Percentiles rank a stretch among this genome's conserved stretches.
phyloP scores from a whole-genome alignment of 495 filamentous ascomycete species.

The Bacidia rubella region DNA sequence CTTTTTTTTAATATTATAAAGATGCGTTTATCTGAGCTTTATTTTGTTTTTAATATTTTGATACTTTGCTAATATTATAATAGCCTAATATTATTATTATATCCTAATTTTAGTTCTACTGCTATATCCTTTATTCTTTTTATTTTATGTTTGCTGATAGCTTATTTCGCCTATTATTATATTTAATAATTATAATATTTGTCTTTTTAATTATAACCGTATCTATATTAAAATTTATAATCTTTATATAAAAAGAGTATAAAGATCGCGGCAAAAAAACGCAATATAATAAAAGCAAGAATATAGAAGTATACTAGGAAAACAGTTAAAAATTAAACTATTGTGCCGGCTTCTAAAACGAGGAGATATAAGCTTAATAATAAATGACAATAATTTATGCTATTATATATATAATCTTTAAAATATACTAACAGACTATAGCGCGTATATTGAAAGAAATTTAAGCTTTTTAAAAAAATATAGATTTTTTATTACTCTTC shows the following conservation, averaged over 20 bases:
- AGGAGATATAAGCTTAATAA: slow-evolving; percentile 1
- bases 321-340: background rate
- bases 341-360: background rate
- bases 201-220: too few species aligned
- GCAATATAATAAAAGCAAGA: background rate
- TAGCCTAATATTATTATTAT: too few species aligned
- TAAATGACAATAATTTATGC: slow-evolving; percentile 1
- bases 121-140: too few species aligned
- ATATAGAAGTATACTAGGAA: background rate
- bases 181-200: slow-evolving; percentile 3
- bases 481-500: too few species aligned
- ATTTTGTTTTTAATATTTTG: background rate
- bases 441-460: background rate
- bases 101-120: too few species aligned
- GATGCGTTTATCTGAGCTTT: background rate
- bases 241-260: too few species aligned
- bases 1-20: background rate
- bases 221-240: too few species aligned
- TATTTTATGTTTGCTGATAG: too few species aligned
- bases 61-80: too few species aligned
- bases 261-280: too few species aligned
- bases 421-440: background rate
- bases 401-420: slow-evolving; percentile 3
- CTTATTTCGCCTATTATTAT: slow-evolving; percentile 8
- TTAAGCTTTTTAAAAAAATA: too few species aligned